Base-by-base conservation (phyloP, 129 eudicot species). In the Centella asiatica region DNA sequence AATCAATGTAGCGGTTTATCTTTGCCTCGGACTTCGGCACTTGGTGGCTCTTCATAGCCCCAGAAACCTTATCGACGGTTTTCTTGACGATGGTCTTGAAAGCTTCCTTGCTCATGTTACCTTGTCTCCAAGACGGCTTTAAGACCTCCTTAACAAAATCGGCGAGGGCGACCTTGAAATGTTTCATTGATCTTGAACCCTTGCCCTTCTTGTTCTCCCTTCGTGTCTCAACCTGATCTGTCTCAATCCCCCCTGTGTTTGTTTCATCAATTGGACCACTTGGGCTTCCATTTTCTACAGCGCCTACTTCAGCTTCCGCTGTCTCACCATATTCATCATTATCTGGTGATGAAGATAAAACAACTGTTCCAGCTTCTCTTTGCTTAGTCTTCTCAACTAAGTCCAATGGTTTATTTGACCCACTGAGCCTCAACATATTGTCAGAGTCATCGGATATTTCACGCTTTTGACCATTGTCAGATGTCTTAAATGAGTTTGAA, bases 71-170 rank as follows among this genome's bases (percentile, higher is more conserved):
- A 74, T 92, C 96, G 42, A 87, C 98, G 15, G 95, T 92, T 74
- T 92, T 92, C 84, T 92, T 92, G 61, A 92, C 98, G 54, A 92
- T 92, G 46, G 98, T 92, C 78, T 92, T 92, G 73, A 87, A 92
- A 2, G 90, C 98, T 78, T 92, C 98, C 83, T 92, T 92, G 80
- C 98, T 92, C 98, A 92, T 92, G 73, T 92, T 92, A 57, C 98
- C 98, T 71, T 92, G 94, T 46, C 94, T 77, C 98, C 98, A 92
- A 7, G 95, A 87, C 10, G 98, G 98, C 69, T 92, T 92, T 48
- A 92, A 34, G 22, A 92, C 88, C 70, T 87, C 98, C 78, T 92
- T 92, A 42, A 92, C 98, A 74, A 92, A 92, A 69, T 83, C 79
- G 64, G 98, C 98, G 65, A 92, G 69, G 17, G 90, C 79, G 52